A percentile compares a stretch with the other conserved stretches of the same genome.
phyloP scores from a whole-genome alignment of 495 filamentous ascomycete genomes.

The Podospora conica region DNA sequence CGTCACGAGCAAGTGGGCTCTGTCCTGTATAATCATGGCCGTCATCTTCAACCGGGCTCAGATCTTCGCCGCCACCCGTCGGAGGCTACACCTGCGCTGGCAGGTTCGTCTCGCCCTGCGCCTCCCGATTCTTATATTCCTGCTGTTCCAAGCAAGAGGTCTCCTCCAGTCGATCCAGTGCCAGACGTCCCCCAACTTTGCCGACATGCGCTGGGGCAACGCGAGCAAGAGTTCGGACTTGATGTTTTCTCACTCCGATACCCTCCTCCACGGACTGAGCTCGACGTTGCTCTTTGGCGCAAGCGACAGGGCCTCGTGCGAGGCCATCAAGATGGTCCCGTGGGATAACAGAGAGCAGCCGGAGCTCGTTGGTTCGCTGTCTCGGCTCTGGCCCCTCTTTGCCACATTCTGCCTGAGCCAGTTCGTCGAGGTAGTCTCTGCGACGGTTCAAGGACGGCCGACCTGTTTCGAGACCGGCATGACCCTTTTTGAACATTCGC shows the following conservation, averaged over 20 bases:
- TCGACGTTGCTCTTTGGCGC: slow-evolving; percentile 62
- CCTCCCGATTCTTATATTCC: slow-evolving; percentile 66
- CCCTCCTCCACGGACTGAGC: slow-evolving; percentile 62
- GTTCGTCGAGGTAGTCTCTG: slow-evolving; percentile 79
- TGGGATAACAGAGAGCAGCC: slow-evolving; percentile 32
- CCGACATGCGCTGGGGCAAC: slow-evolving; percentile 65
- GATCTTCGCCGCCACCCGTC: slow-evolving; percentile 83
- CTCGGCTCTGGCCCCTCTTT: slow-evolving; percentile 84
- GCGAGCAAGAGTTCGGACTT: slow-evolving; percentile 58
- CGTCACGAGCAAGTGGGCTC: slow-evolving; percentile 87
- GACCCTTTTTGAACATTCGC: slow-evolving; percentile 92
- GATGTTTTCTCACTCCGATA: slow-evolving; percentile 66
- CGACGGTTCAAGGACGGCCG: slow-evolving; percentile 79
- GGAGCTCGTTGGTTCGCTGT: slow-evolving; percentile 66
- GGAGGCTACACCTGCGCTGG: slow-evolving; percentile 66
- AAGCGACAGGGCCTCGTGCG: slow-evolving; percentile 63
- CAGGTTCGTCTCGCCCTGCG: slow-evolving; percentile 66
- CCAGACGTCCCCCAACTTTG: slow-evolving; percentile 78
- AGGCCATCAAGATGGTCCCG: slow-evolving; percentile 63
- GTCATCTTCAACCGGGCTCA: slow-evolving; percentile 86
- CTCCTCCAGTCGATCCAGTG: slow-evolving; percentile 85
- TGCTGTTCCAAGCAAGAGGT: slow-evolving; percentile 57
- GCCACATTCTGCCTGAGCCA: slow-evolving; percentile 73
- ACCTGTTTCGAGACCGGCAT: slow-evolving; percentile 84
- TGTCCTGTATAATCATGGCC: slow-evolving; percentile 77